Evolutionary conservation across 2,329 filamentous ascomycete species (phyloP).

Genomic region (Phialophora verrucosa): DNA sequence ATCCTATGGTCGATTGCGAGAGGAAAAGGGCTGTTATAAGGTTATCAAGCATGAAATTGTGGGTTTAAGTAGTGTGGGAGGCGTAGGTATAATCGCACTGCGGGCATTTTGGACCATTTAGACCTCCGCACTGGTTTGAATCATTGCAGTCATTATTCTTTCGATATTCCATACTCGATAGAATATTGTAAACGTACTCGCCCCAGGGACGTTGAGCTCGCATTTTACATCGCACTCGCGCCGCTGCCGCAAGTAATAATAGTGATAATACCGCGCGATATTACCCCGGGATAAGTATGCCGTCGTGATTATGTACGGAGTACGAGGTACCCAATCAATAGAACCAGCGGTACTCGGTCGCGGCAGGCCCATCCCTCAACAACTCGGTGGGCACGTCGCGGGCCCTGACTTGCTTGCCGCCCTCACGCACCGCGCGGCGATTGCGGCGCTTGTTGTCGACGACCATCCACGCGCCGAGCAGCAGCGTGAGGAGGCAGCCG

Average conservation of each 20-base stretch:
- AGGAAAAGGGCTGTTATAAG: background rate
- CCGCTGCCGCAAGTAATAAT: background rate
- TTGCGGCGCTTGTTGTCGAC: constrained; percentile 69
- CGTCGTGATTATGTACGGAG: too few relatives aligned
- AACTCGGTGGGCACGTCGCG: constrained; percentile 63
- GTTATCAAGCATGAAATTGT: background rate
- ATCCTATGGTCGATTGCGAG: constrained; percentile 37
- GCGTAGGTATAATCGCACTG: background rate
- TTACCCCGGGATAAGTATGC: too few relatives aligned
- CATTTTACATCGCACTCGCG: background rate
- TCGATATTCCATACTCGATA: background rate
- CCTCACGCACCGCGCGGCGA: constrained; percentile 47
- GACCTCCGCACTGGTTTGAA: background rate
- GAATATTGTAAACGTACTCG: background rate
- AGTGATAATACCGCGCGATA: background rate
- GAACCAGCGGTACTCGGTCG: constrained; percentile 26
- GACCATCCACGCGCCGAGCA: constrained; percentile 68
- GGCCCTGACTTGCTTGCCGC: constrained; percentile 61
- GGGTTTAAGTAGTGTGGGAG: background rate
- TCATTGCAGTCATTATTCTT: background rate
- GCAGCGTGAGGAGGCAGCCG: constrained; percentile 61
- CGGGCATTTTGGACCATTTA: background rate
- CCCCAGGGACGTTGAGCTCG: background rate
- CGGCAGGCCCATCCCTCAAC: constrained; percentile 46
- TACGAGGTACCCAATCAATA: constrained; percentile 17